These are phyloP conservation scores for Pseudotsuga menziesii DNA, from an alignment of 75 land plant species.

Conservation along the genomic window DNA sequence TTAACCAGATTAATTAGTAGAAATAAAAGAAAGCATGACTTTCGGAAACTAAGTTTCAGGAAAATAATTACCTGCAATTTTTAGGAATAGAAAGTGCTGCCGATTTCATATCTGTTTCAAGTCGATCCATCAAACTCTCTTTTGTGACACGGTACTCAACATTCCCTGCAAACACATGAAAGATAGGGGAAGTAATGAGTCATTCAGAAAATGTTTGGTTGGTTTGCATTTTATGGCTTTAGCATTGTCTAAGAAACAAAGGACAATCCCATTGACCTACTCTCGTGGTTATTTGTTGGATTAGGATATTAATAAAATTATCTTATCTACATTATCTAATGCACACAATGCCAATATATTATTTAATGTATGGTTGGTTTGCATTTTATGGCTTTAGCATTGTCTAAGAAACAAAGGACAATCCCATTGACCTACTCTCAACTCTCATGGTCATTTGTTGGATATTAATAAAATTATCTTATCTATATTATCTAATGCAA, in stretches of 20 bases:
- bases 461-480: no score
- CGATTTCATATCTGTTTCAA: conserved; percentile 59
- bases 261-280: no score
- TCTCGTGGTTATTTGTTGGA: no score
- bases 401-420: not conserved
- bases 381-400: not conserved
- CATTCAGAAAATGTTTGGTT: conserved; percentile 4
- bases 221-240: not conserved
- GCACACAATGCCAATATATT: no score
- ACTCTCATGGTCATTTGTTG: no score
- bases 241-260: not conserved
- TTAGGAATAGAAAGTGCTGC: conserved; percentile 49
- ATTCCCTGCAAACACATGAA: conserved; percentile 29
- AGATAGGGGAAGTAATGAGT: not conserved
- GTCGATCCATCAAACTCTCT: conserved; percentile 69
- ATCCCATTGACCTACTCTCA: no score
- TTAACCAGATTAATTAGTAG: no score
- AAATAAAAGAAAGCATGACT: no score
- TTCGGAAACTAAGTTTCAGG: no score
- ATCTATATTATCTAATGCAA: no score
- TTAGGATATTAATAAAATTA: no score
- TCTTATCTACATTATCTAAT: no score
- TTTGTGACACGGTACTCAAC: conserved; percentile 55
- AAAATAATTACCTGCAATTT: conserved; percentile 36
- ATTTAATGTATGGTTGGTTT: conserved; percentile 4